These are phyloP conservation scores for Bipolaris oryzae DNA, from an alignment of 2,329 filamentous ascomycete genomes.

Conservation along the genomic window DNA sequence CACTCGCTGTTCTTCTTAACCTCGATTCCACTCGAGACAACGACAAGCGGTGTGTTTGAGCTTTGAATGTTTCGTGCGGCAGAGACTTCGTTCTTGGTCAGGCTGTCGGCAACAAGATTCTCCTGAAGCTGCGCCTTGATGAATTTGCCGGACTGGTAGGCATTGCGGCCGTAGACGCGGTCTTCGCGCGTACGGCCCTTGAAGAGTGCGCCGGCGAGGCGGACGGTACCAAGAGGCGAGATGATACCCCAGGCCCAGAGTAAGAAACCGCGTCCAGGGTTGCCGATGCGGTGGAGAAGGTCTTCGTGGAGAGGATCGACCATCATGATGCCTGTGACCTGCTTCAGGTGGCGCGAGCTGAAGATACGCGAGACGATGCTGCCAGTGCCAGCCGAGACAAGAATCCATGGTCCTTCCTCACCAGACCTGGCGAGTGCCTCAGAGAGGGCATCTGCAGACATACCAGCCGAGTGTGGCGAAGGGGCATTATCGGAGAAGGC, in stretches of 20 bases:
- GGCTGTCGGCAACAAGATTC: constrained; percentile 81
- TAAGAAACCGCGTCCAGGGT: constrained; percentile 74
- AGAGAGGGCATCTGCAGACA: constrained; percentile 86
- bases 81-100: constrained; percentile 81
- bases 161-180: constrained; percentile 79
- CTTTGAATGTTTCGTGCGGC: constrained; percentile 81
- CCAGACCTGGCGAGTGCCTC: constrained; percentile 81
- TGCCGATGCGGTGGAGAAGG: constrained; percentile 70
- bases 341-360: constrained; percentile 76
- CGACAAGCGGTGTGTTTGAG: constrained; percentile 73
- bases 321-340: constrained; percentile 79
- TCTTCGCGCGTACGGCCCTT: constrained; percentile 79
- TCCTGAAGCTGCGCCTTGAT: constrained; percentile 94
- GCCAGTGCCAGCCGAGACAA: constrained; percentile 85
- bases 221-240: constrained; percentile 84
- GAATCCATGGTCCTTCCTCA: constrained; percentile 86
- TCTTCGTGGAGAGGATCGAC: constrained; percentile 92
- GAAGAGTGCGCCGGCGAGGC: constrained; percentile 80
- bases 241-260: constrained; percentile 87
- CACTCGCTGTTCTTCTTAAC: constrained; percentile 71
- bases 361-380: constrained; percentile 92
- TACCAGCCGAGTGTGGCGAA: constrained; percentile 89
- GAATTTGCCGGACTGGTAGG: constrained; percentile 80
- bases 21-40: constrained; percentile 81
- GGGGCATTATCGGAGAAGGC: constrained; percentile 91